Base-by-base conservation (phyloP, 495 filamentous ascomycete genomes). In the Trichoderma gamsii region DNA sequence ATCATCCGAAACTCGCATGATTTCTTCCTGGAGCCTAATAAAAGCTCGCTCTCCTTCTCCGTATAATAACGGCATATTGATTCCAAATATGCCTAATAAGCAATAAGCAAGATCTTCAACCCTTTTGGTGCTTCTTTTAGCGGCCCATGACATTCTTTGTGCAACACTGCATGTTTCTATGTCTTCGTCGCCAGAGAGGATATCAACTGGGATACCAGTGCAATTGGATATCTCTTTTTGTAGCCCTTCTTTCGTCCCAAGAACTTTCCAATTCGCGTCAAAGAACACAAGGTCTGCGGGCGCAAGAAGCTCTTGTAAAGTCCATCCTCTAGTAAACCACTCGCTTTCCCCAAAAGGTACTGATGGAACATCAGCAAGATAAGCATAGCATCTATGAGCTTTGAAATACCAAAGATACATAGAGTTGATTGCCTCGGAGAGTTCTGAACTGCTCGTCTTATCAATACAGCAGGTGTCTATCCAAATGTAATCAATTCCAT, bases 51-150 rank as follows among this genome's bases (percentile, higher is more conserved):
- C 32, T 2, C 80, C 76, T 65, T 83, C 80, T 3, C 81, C 79
- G 44, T 82, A 83, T 0, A 82, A 69, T 32, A 82, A 32, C 0
- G 80, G 79, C 78, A 83, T 82, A 65, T 71, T 78, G 61, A 83
- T 71, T n/a, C 69, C 73, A 56, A 83, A 82, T 15, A 83, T 68
- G 2, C 80, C 81, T 35, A 83, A 64, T 0, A 83, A 67, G 46
- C 74, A 78, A 67, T 83, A 83, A 2, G 79, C 79, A 9, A 69
- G 70, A 66, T 83, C 80, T 72, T 81, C 77, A 18, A 64, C 29
- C 3, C 77, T 61, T 0, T 70, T 78, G 0, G 78, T 80, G 5
- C 64, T 32, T 44, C 79, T 61, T 9, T 70, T 61, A 2, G 78
- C 70, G 2, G 75, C 77, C 79, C 79, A 82, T 11, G 74, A 75